phyloP scores from a whole-genome alignment of 441 rosid species.

The Francoa sonchifolia region DNA sequence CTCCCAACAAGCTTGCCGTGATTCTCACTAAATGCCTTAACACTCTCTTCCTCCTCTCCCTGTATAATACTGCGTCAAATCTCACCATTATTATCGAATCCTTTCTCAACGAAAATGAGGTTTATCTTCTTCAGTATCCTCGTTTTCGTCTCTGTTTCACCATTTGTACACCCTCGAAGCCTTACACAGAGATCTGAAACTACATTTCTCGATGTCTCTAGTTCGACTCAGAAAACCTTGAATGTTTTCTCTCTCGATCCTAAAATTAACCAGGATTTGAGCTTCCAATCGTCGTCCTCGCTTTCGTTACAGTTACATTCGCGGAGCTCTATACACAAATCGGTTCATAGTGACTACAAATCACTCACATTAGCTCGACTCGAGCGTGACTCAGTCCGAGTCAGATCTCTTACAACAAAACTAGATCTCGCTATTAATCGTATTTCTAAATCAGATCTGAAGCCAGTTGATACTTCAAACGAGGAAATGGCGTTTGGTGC shows the following conservation, averaged over 20 bases:
- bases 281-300: constrained; percentile 13
- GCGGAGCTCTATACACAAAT: constrained; percentile 25
- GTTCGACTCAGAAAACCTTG: constrained; percentile 5
- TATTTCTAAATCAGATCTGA: constrained; percentile 28
- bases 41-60: not conserved
- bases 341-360: constrained; percentile 39
- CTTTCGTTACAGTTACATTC: constrained; percentile 40
- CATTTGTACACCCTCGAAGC: constrained; percentile 1
- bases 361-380: constrained; percentile 51
- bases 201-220: constrained; percentile 7
- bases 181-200: constrained; percentile 6
- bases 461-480: constrained; percentile 17
- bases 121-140: no score
- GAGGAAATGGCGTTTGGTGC: constrained; percentile 13
- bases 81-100: no score
- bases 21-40: not conserved
- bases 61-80: no score
- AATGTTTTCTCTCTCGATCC: not conserved
- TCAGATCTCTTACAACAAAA: constrained; percentile 33
- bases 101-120: no score
- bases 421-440: constrained; percentile 34
- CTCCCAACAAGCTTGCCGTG: constrained; percentile 14
- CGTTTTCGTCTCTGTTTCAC: no score
- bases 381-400: constrained; percentile 58
- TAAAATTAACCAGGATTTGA: not conserved